Conservation (phyloP, 1,284 basidiomycete genomes). For the Ustilago xerochloae region DNA sequence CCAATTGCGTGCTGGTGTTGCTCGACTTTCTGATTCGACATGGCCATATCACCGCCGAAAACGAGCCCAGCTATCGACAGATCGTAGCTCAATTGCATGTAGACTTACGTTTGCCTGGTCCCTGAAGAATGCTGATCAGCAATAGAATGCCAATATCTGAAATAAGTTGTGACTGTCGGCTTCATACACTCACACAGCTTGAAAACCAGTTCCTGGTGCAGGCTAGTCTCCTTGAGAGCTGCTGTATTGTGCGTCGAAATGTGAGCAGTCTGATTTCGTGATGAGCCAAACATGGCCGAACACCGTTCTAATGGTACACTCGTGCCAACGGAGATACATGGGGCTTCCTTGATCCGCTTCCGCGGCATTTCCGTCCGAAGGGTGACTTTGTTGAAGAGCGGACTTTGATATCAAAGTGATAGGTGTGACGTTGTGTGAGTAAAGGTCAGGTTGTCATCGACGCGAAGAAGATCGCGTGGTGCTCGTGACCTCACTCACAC, state of each 20-base stretch:
- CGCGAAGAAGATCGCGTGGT: constrained; percentile 11
- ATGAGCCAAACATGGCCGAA: background rate
- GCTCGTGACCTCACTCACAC: background rate
- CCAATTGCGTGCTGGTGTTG: constrained; percentile 84
- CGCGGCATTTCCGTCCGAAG: background rate
- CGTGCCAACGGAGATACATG: background rate
- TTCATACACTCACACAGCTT: background rate
- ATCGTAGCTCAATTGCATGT: constrained; percentile 80
- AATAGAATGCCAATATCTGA: no score
- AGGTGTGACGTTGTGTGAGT: no score
- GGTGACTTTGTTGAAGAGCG: no score
- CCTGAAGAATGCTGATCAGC: constrained; percentile 9
- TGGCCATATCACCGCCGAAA: constrained; percentile 80
- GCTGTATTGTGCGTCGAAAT: no score
- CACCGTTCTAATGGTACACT: background rate
- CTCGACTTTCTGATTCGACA: constrained; percentile 85
- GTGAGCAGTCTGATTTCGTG: no score
- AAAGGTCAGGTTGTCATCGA: no score
- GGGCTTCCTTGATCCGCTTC: background rate
- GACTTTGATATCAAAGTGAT: no score
- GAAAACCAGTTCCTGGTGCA: no score
- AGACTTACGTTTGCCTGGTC: constrained; percentile 70
- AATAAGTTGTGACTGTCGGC: no score
- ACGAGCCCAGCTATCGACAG: constrained; percentile 79
- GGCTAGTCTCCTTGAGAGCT: no score